Base-by-base conservation (phyloP, 2,329 filamentous ascomycete genomes). In the Rugonectria rugulosa region DNA sequence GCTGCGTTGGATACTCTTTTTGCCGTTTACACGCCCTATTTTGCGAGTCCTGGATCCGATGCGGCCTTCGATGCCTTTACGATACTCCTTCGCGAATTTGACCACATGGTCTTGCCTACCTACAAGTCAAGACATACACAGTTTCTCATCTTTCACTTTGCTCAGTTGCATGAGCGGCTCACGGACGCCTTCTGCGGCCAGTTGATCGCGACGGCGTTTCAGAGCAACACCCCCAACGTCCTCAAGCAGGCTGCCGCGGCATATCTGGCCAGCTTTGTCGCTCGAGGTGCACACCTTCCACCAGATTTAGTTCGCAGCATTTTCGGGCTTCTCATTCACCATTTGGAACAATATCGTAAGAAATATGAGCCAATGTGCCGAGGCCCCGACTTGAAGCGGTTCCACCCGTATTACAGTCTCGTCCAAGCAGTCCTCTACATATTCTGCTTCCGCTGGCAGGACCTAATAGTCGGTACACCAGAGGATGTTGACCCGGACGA, bases 371-470 rank as follows among this genome's bases (percentile, higher is more conserved):
- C 83, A 5, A 79, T 81, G 24, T 96, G 92, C 71, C 87, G 87
- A 14, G 92, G 92, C 3, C 95, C 95, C 0, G 92, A 99, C 71
- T 83, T 96, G 53, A 87, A 88, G 59, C 88, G 89, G 41, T 97
- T 94, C 70, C 86, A 88, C 42, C 86, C 89, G 12, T 97, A 96
- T 75, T 97, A 97, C 72, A 88, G 90, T 15, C 86, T 92, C 42
- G 87, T 90, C n/a, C 93, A 97, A 73, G 92, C 92, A 2, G 80
- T 96, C 3, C 83, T 97, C 20, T 97, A 97, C 77, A 94, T 96
- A 56, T 97, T 96, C 70, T 99, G 95, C 79, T 99, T 99, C 80
- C 88, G 95, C 51, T 99, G 95, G 95, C 89, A 92, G 58, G 94
- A 98, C 68, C 81, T 99, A 41, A 89, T 91, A 52, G 79, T 84